Evolutionary conservation across 2,329 filamentous ascomycete genomes (phyloP).

Genomic region (Diplodia seriata): DNA sequence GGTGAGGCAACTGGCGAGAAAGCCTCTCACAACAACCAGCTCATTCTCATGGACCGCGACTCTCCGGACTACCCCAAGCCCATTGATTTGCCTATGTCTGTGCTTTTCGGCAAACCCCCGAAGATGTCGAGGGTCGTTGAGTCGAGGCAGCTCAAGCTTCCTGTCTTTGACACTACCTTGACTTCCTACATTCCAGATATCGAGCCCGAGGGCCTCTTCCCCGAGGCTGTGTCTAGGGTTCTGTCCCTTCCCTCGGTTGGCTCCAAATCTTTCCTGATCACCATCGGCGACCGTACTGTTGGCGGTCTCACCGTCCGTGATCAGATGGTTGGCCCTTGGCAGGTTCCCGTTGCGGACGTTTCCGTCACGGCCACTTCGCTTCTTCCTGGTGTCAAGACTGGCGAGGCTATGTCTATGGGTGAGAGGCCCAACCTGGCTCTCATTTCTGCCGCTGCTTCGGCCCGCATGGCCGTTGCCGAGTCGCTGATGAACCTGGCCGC

Average conservation of each 20-base stretch:
- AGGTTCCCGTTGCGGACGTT: constrained; percentile 90
- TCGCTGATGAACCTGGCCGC: constrained; percentile 92
- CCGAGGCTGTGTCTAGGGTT: constrained; percentile 79
- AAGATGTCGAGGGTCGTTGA: constrained; percentile 78
- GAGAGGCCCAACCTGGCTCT: constrained; percentile 89
- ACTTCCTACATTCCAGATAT: constrained; percentile 68
- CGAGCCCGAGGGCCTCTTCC: constrained; percentile 60
- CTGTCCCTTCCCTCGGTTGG: constrained; percentile 87
- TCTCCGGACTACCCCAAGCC: constrained; percentile 75
- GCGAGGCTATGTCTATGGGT: constrained; percentile 98
- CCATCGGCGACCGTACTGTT: constrained; percentile 91
- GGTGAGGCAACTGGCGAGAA: constrained; percentile 71
- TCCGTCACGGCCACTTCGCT: constrained; percentile 89
- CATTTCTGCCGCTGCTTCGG: constrained; percentile 87
- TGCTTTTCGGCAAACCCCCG: constrained; percentile 86
- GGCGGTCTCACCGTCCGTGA: constrained; percentile 88
- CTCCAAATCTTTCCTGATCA: constrained; percentile 97
- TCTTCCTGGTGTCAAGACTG: constrained; percentile 72
- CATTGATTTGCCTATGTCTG: constrained; percentile 88
- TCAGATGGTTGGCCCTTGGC: constrained; percentile 97
- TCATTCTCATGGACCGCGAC: constrained; percentile 83
- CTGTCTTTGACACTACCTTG: constrained; percentile 77
- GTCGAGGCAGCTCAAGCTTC: constrained; percentile 71
- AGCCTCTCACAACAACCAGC: constrained; percentile 70
- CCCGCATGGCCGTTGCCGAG: constrained; percentile 95